Evolutionary conservation across 371 early-diverging fungal species (phyloP), one percentile per base, ranked within the genome.

Genomic region (Smittium mucronatum): DNA sequence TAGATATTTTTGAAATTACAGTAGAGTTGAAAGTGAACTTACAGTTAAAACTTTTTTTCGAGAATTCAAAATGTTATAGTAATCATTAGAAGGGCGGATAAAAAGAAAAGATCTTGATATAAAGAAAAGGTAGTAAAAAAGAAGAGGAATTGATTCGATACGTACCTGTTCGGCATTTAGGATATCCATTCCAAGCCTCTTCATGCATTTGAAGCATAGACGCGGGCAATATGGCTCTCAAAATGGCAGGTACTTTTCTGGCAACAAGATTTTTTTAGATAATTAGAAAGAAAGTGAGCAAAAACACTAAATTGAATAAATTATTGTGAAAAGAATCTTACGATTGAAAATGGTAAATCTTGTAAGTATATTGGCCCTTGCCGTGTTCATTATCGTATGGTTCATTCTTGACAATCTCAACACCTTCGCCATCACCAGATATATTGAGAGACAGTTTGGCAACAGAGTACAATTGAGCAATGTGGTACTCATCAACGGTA

Each of bases 101-200:
- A n/a, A n/a, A n/a, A n/a, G n/a, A n/a, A n/a, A n/a, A n/a, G n/a
- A n/a, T n/a, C n/a, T n/a, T n/a, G n/a, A n/a, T n/a, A n/a, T n/a
- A n/a, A n/a, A n/a, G n/a, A n/a, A n/a, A n/a, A n/a, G n/a, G n/a
- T n/a, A n/a, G n/a, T n/a, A n/a, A n/a, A n/a, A n/a, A n/a, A n/a
- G n/a, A n/a, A n/a, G n/a, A n/a, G n/a, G n/a, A n/a, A n/a, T n/a
- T n/a, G n/a, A n/a, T n/a, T n/a, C n/a, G n/a, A n/a, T n/a, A n/a
- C n/a, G 78, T 85, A 89, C 87, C 85, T 76, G 88, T 88, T 79
- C 83, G 85, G 80, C 88, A 88, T 72, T 88, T 86, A 16, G 91
- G 91, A 74, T 88, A 90, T 47, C 87, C 91, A 74, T 90, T 90
- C 91, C 91, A 90, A 58, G 91, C 91, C 73, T 85, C 86, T 71